Base-by-base conservation (phyloP, 2,329 filamentous ascomycete genomes). In the Didymella pomorum region DNA sequence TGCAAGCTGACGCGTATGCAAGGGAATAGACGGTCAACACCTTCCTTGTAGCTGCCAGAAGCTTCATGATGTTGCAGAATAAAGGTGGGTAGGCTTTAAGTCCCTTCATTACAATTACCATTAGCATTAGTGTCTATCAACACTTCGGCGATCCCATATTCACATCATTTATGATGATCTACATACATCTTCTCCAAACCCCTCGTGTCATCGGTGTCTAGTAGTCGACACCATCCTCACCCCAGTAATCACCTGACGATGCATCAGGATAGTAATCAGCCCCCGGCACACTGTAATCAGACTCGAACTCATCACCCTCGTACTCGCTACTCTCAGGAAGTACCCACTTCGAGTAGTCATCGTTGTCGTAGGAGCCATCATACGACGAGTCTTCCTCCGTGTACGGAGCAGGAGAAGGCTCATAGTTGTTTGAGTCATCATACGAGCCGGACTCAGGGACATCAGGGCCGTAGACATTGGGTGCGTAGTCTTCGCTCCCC, bases 141-240 rank as follows among this genome's bases (percentile, higher is more conserved):
- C 20, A 23, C 20, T 12, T 14, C 18, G 0, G 5, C 20, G 4
- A 23, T 14, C 37, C 37, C 18, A 23, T 41, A 41, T 41, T 23
- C 3, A 41, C 18, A 23, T 41, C 37, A 4, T 12, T 12, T 10
- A 41, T 14, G 4, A 23, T 14, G 20, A 41, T 23, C 10, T 23
- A 14, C 37, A 23, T 10, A 6, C 23, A 20, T 3, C 9, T 23
- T 2, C 4, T 41, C 35, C 7, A 39, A 7, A 21, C n/a, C n/a
- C 2, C 20, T 21, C 8, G 9, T 21, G 8, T 5, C 18, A 9
- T 8, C 5, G 18, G 18, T 21, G 9, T 41, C 26, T 50, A 56
- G 39, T 56, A 49, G 21, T 50, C 52, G 4, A 49, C 52, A 10
- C 52, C 45, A 35, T 56, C 52, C 23, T 35, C 52, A 18, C 35